phyloP scores from a whole-genome alignment of 805 yeast species.

The Danielozyma ontarioensis region DNA sequence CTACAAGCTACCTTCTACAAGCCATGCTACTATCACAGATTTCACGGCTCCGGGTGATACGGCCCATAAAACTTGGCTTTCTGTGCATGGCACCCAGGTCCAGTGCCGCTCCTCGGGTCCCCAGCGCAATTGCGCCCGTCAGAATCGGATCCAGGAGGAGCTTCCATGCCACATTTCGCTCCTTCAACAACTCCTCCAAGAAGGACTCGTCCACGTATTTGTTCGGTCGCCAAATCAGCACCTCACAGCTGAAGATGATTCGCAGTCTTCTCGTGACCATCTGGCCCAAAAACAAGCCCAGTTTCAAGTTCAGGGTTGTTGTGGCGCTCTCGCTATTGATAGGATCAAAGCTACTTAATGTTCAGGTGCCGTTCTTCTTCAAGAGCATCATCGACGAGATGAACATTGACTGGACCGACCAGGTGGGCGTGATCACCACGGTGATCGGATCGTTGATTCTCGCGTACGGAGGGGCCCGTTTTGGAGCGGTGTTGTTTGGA shows the following conservation, averaged over 20 bases:
- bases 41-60: no score
- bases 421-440: constrained; percentile 58
- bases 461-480: constrained; percentile 90
- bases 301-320: constrained; percentile 68
- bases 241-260: constrained; percentile 52
- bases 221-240: constrained; percentile 22
- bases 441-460: constrained; percentile 64
- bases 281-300: constrained; percentile 73
- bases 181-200: no score
- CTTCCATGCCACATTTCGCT: no score
- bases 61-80: no score
- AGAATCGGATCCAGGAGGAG: no score
- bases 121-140: no score
- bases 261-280: constrained; percentile 61
- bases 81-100: no score
- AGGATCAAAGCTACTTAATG: constrained; percentile 79
- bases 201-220: constrained; percentile 10
- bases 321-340: constrained; percentile 70
- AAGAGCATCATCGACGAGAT: constrained; percentile 80
- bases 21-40: no score
- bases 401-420: constrained; percentile 80
- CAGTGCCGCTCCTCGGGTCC: no score
- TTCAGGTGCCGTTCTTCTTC: constrained; percentile 94
- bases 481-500: constrained; percentile 92
- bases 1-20: no score